Conservation (phyloP, 345 rosid species). For the Psidium guajava region DNA sequence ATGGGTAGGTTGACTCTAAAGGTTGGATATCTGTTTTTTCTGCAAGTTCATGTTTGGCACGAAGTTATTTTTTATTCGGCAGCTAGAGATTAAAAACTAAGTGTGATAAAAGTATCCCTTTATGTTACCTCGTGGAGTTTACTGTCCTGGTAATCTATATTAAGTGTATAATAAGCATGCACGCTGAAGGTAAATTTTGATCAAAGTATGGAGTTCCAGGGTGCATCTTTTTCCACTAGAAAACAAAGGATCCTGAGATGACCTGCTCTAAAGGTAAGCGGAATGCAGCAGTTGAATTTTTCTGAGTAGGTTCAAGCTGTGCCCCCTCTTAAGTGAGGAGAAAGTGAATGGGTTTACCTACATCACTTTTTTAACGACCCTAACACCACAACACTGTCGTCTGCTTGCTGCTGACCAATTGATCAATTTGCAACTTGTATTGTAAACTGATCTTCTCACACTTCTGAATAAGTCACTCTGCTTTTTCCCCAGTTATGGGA, state of each 20-base stretch:
- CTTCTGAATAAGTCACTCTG: background rate
- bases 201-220: background rate
- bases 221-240: background rate
- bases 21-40: slow-evolving; percentile 30
- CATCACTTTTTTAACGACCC: background rate
- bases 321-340: background rate
- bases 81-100: background rate
- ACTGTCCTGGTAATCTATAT: background rate
- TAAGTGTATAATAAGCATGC: background rate
- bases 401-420: background rate
- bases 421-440: background rate
- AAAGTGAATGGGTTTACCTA: background rate
- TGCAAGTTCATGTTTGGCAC: background rate
- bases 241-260: background rate
- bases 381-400: background rate
- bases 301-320: background rate
- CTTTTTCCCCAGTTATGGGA: slow-evolving; percentile 47
- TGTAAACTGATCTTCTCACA: background rate
- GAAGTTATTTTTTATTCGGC: background rate
- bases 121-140: background rate
- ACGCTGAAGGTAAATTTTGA: background rate
- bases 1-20: slow-evolving; percentile 39
- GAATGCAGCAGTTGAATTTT: background rate
- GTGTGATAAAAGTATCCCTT: background rate
- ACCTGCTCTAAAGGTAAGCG: background rate